phyloP scores from a whole-genome alignment of 2,329 filamentous ascomycete species.

The Calonectria naviculata region DNA sequence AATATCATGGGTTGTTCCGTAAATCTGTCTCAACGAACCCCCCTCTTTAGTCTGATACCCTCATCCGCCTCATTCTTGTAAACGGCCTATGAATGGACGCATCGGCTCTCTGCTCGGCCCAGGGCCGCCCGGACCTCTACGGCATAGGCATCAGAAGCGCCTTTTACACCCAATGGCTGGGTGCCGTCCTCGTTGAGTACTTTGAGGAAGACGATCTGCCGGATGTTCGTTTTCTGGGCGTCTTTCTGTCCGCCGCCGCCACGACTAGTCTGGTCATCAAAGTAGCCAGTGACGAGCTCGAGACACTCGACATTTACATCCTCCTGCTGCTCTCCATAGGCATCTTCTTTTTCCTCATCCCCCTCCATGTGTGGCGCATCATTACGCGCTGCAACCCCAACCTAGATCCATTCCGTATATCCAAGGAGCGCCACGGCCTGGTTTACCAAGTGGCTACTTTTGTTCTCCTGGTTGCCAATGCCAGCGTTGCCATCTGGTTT shows the following conservation, averaged over 20 bases:
- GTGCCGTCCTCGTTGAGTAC: slow-evolving; percentile 44
- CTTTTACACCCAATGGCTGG: slow-evolving; percentile 51
- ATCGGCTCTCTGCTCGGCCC: slow-evolving; percentile 36
- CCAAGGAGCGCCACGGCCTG: slow-evolving; percentile 38
- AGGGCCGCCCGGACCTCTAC: slow-evolving; percentile 45
- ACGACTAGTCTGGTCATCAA: slow-evolving; percentile 44
- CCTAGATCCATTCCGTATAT: slow-evolving; percentile 44
- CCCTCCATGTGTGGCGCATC: slow-evolving; percentile 46
- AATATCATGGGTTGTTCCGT: neutral
- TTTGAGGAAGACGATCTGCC: slow-evolving; percentile 41
- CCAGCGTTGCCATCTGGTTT: slow-evolving; percentile 47
- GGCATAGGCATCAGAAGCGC: slow-evolving; percentile 48
- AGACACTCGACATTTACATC: slow-evolving; percentile 47
- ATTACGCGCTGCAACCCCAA: slow-evolving; percentile 44
- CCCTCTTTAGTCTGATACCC: neutral
- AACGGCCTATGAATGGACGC: slow-evolving; percentile 15
- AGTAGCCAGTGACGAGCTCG: slow-evolving; percentile 29
- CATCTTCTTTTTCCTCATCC: slow-evolving; percentile 45
- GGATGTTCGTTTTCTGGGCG: slow-evolving; percentile 45
- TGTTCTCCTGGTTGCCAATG: slow-evolving; percentile 38
- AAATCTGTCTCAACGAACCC: neutral
- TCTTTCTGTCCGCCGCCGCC: slow-evolving; percentile 43
- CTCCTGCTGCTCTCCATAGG: slow-evolving; percentile 45
- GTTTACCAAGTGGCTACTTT: slow-evolving; percentile 41
- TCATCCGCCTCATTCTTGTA: neutral